Base-by-base conservation (phyloP, 2,329 filamentous ascomycete species). In the Falciphora oryzae region DNA sequence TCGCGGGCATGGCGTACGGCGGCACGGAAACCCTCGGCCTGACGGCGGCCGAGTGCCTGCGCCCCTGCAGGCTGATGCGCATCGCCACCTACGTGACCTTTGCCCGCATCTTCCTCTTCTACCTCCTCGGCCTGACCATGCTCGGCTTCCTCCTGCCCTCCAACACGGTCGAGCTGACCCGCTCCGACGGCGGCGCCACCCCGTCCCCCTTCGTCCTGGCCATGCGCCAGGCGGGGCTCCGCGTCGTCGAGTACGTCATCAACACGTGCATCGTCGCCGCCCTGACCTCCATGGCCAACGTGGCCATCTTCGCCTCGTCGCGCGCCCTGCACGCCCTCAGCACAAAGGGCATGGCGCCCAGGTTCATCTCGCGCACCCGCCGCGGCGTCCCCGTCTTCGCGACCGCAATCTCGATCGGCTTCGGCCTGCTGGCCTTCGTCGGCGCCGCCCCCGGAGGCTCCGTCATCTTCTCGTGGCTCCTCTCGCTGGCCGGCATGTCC, bases 181-280 rank as follows among this genome's bases (percentile, higher is more conserved):
- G 84, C 4, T 75, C 74, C 3, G 86, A 84, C 64, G 84, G 87
- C 65, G 44, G 44, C 44, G 87, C 89, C 0, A 80, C 91, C 32
- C 84, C 89, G 74, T 89, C 86, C 27, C 89, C 89, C 0, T 89
- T 92, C 82, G 91, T 88, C 0, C 84, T 92, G 66, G 89, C 89
- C 1, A 84, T 93, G 59, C 85, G 89, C 67, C 91, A 85, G 66
- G 90, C 90, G 1, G 90, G 90, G 1, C 92, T 89, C 84, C 75
- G 88, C 63, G 85, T 84, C 29, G 90, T 88, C 64, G 88, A 89
- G 0, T 86, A 93, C 72, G 81, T 93, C 1, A 89, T 93, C 77
- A 93, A 93, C 68, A 89, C 87, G 56, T 89, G 92, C 70, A 91
- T 92, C 70, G 82, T 93, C 61, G 78, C 91, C 13, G 91, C 89